These are phyloP conservation scores for Xylaria polymorpha DNA, from an alignment of 2,329 filamentous ascomycete genomes.

Conservation along the genomic window DNA sequence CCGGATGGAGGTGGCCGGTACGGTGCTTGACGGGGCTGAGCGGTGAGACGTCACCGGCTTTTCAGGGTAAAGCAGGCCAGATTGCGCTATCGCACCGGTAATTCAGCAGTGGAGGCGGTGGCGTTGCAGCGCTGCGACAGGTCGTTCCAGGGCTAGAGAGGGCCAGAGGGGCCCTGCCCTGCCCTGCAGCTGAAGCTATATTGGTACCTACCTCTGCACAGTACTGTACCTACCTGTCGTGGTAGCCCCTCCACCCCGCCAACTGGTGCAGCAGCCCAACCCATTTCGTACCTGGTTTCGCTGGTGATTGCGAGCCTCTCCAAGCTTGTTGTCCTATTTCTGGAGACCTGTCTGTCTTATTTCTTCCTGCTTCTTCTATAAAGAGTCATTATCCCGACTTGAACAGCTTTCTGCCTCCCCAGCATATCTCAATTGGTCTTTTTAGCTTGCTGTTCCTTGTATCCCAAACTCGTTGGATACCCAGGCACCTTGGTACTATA, in stretches of 20 bases:
- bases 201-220: neutral
- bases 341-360: slow-evolving; percentile 24
- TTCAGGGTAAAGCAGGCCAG: slow-evolving; percentile 25
- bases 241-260: slow-evolving; percentile 30
- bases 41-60: slow-evolving; percentile 36
- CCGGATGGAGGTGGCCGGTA: slow-evolving; percentile 17
- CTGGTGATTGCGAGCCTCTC: slow-evolving; percentile 33
- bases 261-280: slow-evolving; percentile 30
- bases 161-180: neutral
- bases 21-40: slow-evolving; percentile 32
- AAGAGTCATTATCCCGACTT: slow-evolving; percentile 17
- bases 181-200: slow-evolving; percentile 14
- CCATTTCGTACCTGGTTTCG: slow-evolving; percentile 23
- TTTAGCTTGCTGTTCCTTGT: neutral
- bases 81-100: slow-evolving; percentile 14
- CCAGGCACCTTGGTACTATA: slow-evolving; percentile 12
- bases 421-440: slow-evolving; percentile 4
- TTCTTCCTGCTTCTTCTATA: slow-evolving; percentile 31
- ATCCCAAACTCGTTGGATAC: neutral
- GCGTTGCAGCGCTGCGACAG: slow-evolving; percentile 19
- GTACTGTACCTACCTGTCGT: neutral
- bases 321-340: slow-evolving; percentile 13
- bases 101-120: slow-evolving; percentile 27
- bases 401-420: neutral
- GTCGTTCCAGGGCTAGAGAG: slow-evolving; percentile 6